Evolutionary conservation across 257 asterid genomes (phyloP).

Genomic region (Petunia axillaris): DNA sequence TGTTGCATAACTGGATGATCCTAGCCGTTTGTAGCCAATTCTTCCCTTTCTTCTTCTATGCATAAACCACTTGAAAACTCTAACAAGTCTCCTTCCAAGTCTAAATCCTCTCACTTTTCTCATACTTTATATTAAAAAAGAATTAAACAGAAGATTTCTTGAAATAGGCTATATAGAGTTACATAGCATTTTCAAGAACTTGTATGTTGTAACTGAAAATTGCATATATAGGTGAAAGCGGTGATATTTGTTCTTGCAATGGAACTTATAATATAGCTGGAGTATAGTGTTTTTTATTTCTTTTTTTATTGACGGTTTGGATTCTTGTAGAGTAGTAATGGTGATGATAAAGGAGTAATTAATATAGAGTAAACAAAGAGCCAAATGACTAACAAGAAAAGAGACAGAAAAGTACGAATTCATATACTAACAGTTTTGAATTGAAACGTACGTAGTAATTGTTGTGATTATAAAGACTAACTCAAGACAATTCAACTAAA

Average conservation of each 20-base stretch:
- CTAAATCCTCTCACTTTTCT: slow-evolving; percentile 48
- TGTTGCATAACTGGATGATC: slow-evolving; percentile 22
- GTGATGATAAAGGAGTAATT: slow-evolving; percentile 6
- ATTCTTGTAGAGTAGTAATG: background rate
- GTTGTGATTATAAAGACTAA: background rate
- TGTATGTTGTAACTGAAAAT: background rate
- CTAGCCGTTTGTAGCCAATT: slow-evolving; percentile 31
- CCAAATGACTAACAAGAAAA: background rate
- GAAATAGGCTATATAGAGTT: background rate
- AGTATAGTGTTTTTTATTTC: background rate
- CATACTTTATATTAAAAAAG: slow-evolving; percentile 24
- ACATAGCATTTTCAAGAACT: background rate
- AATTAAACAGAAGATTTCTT: background rate
- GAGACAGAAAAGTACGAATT: background rate
- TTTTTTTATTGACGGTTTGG: background rate
- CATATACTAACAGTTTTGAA: background rate
- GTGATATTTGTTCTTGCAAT: background rate
- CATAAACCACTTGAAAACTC: slow-evolving; percentile 47
- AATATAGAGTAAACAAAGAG: background rate
- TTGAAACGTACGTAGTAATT: background rate
- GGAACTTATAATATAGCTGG: background rate
- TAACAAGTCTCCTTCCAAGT: slow-evolving; percentile 46
- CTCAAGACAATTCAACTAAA: background rate
- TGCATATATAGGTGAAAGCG: background rate
- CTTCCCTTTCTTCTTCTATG: slow-evolving; percentile 33